Conservation (phyloP, 768 basidiomycete species). For the Coprinopsis cinerea region DNA sequence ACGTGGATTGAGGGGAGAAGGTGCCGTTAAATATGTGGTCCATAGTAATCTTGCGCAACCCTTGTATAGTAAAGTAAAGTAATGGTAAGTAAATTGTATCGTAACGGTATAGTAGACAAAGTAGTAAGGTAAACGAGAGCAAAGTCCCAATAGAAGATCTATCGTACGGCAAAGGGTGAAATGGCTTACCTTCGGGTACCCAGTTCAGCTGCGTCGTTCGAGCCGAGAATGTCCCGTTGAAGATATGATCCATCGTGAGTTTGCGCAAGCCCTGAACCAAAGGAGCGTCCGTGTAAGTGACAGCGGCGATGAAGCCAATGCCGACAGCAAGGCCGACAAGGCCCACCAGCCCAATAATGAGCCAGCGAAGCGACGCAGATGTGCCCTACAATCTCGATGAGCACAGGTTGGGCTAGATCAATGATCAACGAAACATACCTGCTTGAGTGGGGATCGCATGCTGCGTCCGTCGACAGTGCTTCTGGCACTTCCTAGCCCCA, state of each 20-base stretch:
- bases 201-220: conserved; percentile 54
- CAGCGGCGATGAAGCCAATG: conserved; percentile 76
- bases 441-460: neutral
- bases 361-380: conserved; percentile 44
- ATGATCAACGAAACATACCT: neutral
- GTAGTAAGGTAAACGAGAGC: no score
- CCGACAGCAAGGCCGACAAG: conserved; percentile 56
- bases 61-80: no score
- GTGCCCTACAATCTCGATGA: neutral
- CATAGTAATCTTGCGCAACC: conserved; percentile 76
- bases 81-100: no score
- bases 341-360: conserved; percentile 54
- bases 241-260: conserved; percentile 84
- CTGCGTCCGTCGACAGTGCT: conserved; percentile 1
- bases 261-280: conserved; percentile 44
- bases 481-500: conserved; percentile 14
- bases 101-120: no score
- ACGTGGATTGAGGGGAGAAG: conserved; percentile 44
- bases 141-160: neutral
- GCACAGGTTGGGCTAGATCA: neutral
- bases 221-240: conserved; percentile 81
- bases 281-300: conserved; percentile 56
- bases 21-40: conserved; percentile 94
- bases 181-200: conserved; percentile 81
- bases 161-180: neutral